Evolutionary conservation across 768 basidiomycete genomes (phyloP), one percentile per base, ranked within the genome.

Genomic region (Lactarius deliciosus): DNA sequence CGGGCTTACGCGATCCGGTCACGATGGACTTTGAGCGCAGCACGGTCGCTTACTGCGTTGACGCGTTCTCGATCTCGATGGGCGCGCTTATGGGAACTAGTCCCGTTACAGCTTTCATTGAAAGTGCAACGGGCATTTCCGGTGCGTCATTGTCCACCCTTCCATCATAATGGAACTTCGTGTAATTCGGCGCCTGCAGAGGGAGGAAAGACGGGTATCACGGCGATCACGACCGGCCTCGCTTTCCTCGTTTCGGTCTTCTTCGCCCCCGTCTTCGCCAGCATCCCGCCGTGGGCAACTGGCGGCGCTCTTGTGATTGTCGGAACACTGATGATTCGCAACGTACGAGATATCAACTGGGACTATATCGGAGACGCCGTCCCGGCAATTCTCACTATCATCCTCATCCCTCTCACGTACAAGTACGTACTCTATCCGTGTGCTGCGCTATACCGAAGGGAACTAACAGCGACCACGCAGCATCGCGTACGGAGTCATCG

Each of bases 401-500:
- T 94, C 59, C 82, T 91, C 61, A 94, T 94, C 65, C 90, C 90
- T 11, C 76, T 91, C 22, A 85, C 88, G 16, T 90, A 86, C 82
- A 92, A 92, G 89, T 90, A 64, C 69, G 83, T 9, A 53, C 47
- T 16, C 50, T 76, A 13, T 60, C 56, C 10, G 40, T 59, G 22
- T 50, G 16, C 30, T 18, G 6, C 53, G 47, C 32, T 55, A 28
- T 13, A 5, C 54, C 60, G 53, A 63, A 63, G 30, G 28, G 38
- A 56, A 38, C 64, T 68, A 47, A 72, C 25, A 32, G n/a, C 28
- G 18, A 63, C 45, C 3, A 16, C 28, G 55, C 70, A 92, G 90
- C 80, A 93, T 94, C 73, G 91, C 92, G 47, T 93, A 94, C 73
- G 92, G 92, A 70, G 89, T 94, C 74, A 93, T 95, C 69, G 86